Percentiles rank a stretch among this genome's conserved stretches.
These are phyloP conservation scores for Diospyros kaki DNA, from an alignment of 148 eudicot genomes.

Conservation along the genomic window DNA sequence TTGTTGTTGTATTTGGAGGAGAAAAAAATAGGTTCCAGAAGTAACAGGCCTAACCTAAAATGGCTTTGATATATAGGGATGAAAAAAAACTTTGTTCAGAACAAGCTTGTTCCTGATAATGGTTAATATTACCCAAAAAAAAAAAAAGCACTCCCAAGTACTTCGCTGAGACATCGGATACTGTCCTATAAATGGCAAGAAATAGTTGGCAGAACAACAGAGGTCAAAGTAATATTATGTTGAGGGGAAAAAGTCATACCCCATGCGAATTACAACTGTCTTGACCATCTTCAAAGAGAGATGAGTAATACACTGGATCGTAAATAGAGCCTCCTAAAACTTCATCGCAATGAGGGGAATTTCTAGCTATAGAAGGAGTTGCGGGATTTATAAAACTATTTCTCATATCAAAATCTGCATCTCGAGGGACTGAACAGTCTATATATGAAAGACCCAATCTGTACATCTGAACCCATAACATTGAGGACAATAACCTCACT, in stretches of 20 bases:
- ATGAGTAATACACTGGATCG: slow-evolving; percentile 80
- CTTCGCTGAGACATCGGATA: too few species aligned
- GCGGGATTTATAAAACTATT: slow-evolving; percentile 80
- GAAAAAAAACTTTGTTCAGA: too few species aligned
- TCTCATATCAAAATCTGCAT: slow-evolving; percentile 77
- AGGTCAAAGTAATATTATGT: neutral
- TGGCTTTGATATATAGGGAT: neutral
- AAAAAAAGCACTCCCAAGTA: too few species aligned
- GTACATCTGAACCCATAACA: slow-evolving; percentile 96
- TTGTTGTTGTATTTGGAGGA: too few species aligned
- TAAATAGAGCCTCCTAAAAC: slow-evolving; percentile 85
- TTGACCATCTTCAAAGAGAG: slow-evolving; percentile 67
- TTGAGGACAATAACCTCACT: slow-evolving; percentile 71
- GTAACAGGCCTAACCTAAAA: neutral
- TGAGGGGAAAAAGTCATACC: slow-evolving; percentile 37
- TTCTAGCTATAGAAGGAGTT: slow-evolving; percentile 47
- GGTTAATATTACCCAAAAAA: neutral
- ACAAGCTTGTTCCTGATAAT: neutral
- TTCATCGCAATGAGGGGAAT: slow-evolving; percentile 58
- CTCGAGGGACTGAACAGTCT: slow-evolving; percentile 57
- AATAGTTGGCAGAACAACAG: neutral
- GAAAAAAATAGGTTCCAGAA: neutral
- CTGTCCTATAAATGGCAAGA: too few species aligned
- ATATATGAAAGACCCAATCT: slow-evolving; percentile 71
- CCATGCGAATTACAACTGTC: slow-evolving; percentile 33